Conservation (phyloP, 768 basidiomycete genomes). For the Lanmaoa rubissima region DNA sequence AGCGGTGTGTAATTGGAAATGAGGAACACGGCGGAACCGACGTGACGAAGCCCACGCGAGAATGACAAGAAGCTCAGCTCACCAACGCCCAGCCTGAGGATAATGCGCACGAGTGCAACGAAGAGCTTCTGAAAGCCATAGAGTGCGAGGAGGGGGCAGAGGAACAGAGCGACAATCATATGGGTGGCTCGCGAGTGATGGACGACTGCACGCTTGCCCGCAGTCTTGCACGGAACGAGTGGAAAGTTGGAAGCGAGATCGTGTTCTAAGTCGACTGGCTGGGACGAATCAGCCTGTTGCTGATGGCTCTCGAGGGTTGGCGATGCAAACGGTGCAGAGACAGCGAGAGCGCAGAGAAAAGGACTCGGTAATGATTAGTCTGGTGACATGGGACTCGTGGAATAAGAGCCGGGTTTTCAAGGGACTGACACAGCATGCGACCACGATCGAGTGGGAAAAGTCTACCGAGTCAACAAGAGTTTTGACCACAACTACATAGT, state of each 20-base stretch:
- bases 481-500: not conserved
- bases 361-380: not conserved
- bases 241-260: not conserved
- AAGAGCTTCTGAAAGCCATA: conserved; percentile 18
- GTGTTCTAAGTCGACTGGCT: not conserved
- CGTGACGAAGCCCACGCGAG: not conserved
- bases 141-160: conserved; percentile 21
- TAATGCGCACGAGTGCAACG: not conserved
- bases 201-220: not conserved
- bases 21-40: not conserved
- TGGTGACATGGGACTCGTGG: not conserved
- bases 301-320: not conserved
- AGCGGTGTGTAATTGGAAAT: not conserved
- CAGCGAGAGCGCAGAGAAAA: too few species aligned
- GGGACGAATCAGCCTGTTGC: not conserved
- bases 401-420: not conserved
- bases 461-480: too few species aligned
- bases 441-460: not conserved
- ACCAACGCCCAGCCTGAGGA: conserved; percentile 9
- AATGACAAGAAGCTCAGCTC: not conserved
- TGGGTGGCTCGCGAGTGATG: not conserved
- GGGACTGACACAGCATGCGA: not conserved
- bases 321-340: not conserved
- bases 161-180: conserved; percentile 27
- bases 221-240: not conserved